Evolutionary conservation across 1,139 yeast species (phyloP).

Genomic region (Yamadazyma aaseri): DNA sequence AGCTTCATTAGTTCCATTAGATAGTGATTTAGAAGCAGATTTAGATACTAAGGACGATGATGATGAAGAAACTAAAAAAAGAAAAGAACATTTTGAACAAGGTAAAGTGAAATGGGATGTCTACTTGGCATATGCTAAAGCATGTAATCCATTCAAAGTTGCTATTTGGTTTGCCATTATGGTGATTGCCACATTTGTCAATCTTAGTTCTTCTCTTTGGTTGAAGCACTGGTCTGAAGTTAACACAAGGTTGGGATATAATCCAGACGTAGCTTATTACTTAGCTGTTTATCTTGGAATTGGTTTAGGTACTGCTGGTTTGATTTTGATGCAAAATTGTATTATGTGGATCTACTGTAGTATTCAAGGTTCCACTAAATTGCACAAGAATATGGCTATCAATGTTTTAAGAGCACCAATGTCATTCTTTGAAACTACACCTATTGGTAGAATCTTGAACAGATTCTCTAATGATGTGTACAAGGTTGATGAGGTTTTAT

Average conservation of each 20-base stretch:
- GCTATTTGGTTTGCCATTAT: conserved; percentile 50
- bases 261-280: conserved; percentile 69
- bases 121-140: conserved; percentile 77
- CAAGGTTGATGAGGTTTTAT: conserved; percentile 84
- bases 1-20: conserved; percentile 66
- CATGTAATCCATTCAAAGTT: conserved; percentile 80
- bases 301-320: conserved; percentile 62
- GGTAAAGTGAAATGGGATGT: conserved; percentile 94
- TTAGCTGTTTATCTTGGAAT: conserved; percentile 73
- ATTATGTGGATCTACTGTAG: conserved; percentile 83
- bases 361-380: conserved; percentile 72
- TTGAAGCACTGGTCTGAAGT: conserved; percentile 96
- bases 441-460: conserved; percentile 90
- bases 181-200: conserved; percentile 56
- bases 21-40: conserved; percentile 32
- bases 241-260: conserved; percentile 64
- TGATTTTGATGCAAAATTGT: conserved; percentile 66
- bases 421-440: conserved; percentile 97
- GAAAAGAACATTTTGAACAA: conserved; percentile 82
- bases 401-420: conserved; percentile 90
- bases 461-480: conserved; percentile 93
- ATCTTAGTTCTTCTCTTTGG: conserved; percentile 71
- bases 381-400: conserved; percentile 78
- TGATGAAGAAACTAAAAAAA: conserved; percentile 41
- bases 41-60: conserved; percentile 42